Evolutionary conservation across 2,329 filamentous ascomycete genomes (phyloP).

Genomic region (Cercospora sp.): DNA sequence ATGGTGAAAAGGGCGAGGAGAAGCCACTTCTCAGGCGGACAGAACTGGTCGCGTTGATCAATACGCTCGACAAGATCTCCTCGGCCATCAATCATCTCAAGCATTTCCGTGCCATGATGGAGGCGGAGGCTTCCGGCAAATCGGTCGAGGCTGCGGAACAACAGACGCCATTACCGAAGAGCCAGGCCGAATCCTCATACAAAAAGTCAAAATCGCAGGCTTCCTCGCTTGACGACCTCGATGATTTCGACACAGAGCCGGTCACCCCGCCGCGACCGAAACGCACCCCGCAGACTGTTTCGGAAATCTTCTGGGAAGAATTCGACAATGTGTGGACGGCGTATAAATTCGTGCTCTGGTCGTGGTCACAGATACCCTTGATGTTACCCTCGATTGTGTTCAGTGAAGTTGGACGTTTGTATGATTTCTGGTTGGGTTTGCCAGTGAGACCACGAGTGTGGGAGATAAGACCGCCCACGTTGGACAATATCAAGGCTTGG

Average conservation of each 20-base stretch:
- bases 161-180: slow-evolving; percentile 18
- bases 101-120: slow-evolving; percentile 63
- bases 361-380: slow-evolving; percentile 60
- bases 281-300: slow-evolving; percentile 45
- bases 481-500: slow-evolving; percentile 5
- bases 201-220: slow-evolving; percentile 17
- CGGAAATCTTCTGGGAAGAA: slow-evolving; percentile 65
- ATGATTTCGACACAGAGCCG: slow-evolving; percentile 32
- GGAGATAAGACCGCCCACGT: slow-evolving; percentile 50
- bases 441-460: slow-evolving; percentile 59
- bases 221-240: slow-evolving; percentile 24
- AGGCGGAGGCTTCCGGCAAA: slow-evolving; percentile 30
- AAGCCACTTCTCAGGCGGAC: slow-evolving; percentile 78
- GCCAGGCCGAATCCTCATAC: slow-evolving; percentile 12
- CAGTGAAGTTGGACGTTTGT: slow-evolving; percentile 57
- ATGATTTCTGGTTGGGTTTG: slow-evolving; percentile 64
- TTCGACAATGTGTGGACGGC: slow-evolving; percentile 62
- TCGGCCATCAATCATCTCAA: slow-evolving; percentile 74
- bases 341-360: slow-evolving; percentile 64
- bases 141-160: slow-evolving; percentile 18
- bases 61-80: slow-evolving; percentile 85
- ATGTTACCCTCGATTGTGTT: slow-evolving; percentile 48
- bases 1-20: slow-evolving; percentile 55
- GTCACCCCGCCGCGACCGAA: slow-evolving; percentile 5
- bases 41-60: slow-evolving; percentile 90